Base-by-base conservation (phyloP, 768 basidiomycete genomes). In the Neoboletus brunneissimus region DNA sequence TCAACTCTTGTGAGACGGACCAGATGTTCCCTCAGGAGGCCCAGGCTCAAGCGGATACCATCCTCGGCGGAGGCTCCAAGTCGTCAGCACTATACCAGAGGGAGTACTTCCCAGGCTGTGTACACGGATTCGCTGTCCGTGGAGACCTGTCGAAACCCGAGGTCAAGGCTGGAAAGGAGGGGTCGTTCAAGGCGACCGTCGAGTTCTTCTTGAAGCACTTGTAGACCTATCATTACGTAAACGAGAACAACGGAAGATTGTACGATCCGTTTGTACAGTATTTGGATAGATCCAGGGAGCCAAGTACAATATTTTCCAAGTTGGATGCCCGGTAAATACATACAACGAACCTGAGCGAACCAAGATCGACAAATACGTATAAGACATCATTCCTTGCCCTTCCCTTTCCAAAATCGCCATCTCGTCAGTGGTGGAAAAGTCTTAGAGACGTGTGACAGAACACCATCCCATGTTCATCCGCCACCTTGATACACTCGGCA, bases 401-500 rank as follows among this genome's bases (percentile, higher is more conserved):
- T 29, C n/a, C 20, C 2, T 40, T 40, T n/a, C n/a, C 3, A 1
- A 11, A 10, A 23, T 46, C 12, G 5, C 22, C 1, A 1, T 49
- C 27, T 51, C 9, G 18, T 67, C 67, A 94, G 70, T 93, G 92
- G 65, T 96, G 93, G 86, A 98, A 97, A 61, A 98, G 76, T 62
- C 95, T 79, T 65, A 97, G 70, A 45, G 83, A 79, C 5, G 94
- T 97, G 71, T 97, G 94, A 46, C 86, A 87, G 73, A 97, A 98
- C 56, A 95, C 89, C 43, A 98, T 91, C 38, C 77, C 82, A 64
- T 91, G 87, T 75, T 98, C 97, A 73, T 99, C 88, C 12, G 96
- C 96, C 3, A 94, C 92, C 75, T 92, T 94, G 77, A 99, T 87
- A 67, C 97, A 96, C 72, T 95, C 96, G 44, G 73, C 85, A 67